phyloP scores from a whole-genome alignment of 192 early-diverging fungal genomes.

The Podila horticola region DNA sequence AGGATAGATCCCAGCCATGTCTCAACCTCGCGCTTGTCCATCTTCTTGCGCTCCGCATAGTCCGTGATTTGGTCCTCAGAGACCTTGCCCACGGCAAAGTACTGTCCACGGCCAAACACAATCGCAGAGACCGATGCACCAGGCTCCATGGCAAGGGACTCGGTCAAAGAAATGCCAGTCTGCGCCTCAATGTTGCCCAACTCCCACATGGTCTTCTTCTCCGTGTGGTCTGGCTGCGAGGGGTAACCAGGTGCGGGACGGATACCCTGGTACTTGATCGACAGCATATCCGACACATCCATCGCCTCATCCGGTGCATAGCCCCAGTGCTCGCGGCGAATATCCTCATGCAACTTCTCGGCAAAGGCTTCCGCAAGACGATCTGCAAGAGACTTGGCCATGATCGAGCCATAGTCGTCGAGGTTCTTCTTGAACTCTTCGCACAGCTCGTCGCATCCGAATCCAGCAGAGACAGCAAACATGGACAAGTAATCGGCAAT shows the following conservation, averaged over 20 bases:
- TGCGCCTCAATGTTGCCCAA: slow-evolving; percentile 80
- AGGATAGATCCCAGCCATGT: slow-evolving; percentile 54
- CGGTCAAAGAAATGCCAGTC: slow-evolving; percentile 91
- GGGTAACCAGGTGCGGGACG: slow-evolving; percentile 96
- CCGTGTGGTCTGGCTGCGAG: slow-evolving; percentile 94
- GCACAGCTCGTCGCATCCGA: slow-evolving; percentile 91
- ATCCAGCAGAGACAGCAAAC: slow-evolving; percentile 90
- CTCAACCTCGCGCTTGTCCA: slow-evolving; percentile 50
- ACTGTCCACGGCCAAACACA: slow-evolving; percentile 63
- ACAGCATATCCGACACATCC: slow-evolving; percentile 82
- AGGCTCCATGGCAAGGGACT: slow-evolving; percentile 93
- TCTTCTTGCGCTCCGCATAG: slow-evolving; percentile 47
- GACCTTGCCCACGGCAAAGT: slow-evolving; percentile 97
- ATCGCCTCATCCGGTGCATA: slow-evolving; percentile 85
- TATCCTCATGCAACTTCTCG: slow-evolving; percentile 89
- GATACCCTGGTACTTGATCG: slow-evolving; percentile 95
- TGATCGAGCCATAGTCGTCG: slow-evolving; percentile 94
- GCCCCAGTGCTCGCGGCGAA: slow-evolving; percentile 91
- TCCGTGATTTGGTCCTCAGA: slow-evolving; percentile 85
- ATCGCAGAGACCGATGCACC: slow-evolving; percentile 88
- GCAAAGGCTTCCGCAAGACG: slow-evolving; percentile 94
- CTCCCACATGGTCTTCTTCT: slow-evolving; percentile 95
- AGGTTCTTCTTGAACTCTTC: slow-evolving; percentile 80
- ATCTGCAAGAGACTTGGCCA: slow-evolving; percentile 96
- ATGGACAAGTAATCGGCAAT: slow-evolving; percentile 90